Base-by-base conservation (phyloP, 164 flowering plant genomes). In the Magnolia changhungtana region DNA sequence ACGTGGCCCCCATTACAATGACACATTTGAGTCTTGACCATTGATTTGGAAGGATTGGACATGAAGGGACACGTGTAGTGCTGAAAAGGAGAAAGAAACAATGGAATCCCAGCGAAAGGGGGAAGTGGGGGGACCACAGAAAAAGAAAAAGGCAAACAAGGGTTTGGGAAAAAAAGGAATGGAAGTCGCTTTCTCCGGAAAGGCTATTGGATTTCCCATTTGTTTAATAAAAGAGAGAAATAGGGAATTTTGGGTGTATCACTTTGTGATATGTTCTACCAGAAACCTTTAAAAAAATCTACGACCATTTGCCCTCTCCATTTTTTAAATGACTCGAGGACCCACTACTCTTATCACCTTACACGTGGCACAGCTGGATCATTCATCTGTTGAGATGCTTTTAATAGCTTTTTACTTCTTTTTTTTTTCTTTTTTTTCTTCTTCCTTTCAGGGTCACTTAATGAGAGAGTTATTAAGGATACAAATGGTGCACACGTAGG, bases 41-140 rank as follows among this genome's bases (percentile, higher is more conserved):
- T 37, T 37, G 45, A 37, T 37, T 3, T 3, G 45, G 45, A 37
- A 37, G 45, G 45, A 37, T 37, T 37, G 71, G 74, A 63, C 27
- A 65, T 65, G 68, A 65, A 65, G 37, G 68, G 27, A 71, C 59
- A 49, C 63, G 69, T 64, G 27, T 65, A 2, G 27, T 72, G 21
- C 75, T 72, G 73, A 77, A 72, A 51, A 23, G 67, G 65, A 37
- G 58, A 72, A 76, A 64, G 31, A 27, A 23, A 7, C 45, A 37
- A 37, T 37, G 63, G 61, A 52, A 64, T 64, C 49, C 75, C 75
- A 77, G 51, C 45, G 64, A 19, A 14, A 14, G 55, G 50, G 29
- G 29, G 29, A 27, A 27, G 29, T 27, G 29, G 29, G 29, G 29
- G 78, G 77, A 75, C 67, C 78, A 31, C 59, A 27, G 73, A 52